These are phyloP conservation scores for Halophytophthora polymorphica DNA, from an alignment of 352 stramenopile genomes.

Conservation along the genomic window DNA sequence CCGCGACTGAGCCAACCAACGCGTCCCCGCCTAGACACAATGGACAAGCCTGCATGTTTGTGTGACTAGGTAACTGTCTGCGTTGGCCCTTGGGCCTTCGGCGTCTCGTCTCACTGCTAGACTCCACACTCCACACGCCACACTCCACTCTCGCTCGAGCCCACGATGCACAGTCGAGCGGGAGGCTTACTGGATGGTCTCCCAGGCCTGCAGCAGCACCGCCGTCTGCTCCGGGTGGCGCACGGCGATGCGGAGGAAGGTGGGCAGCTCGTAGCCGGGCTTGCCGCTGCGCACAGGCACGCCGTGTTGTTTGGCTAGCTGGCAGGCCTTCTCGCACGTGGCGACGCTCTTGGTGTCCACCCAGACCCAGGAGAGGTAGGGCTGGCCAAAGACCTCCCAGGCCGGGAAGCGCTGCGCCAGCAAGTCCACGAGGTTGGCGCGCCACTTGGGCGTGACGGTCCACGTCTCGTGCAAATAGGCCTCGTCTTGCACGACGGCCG, in stretches of 20 bases:
- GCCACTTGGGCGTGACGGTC: conserved; percentile 81
- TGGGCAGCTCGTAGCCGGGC: conserved; percentile 86
- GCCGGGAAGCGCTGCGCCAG: conserved; percentile 58
- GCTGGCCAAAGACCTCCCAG: conserved; percentile 67
- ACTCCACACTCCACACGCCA: background rate
- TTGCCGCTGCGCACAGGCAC: conserved; percentile 85
- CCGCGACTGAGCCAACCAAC: conserved; percentile 39
- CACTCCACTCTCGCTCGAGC: too few species aligned
- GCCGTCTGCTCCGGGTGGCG: conserved; percentile 65
- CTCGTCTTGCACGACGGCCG: conserved; percentile 74
- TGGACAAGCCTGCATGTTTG: too few species aligned
- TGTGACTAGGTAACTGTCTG: too few species aligned
- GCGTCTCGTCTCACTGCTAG: too few species aligned
- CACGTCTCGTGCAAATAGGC: conserved; percentile 82
- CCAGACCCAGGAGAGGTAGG: conserved; percentile 88
- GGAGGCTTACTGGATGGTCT: conserved; percentile 41
- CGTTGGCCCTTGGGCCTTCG: too few species aligned
- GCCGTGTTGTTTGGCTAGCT: conserved; percentile 76
- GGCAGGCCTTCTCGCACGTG: conserved; percentile 54
- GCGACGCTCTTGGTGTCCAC: conserved; percentile 75
- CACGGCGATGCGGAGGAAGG: conserved; percentile 83
- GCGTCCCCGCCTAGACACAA: too few species aligned
- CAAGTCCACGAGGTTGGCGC: conserved; percentile 49
- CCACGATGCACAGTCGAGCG: background rate
- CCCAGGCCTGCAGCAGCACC: conserved; percentile 76